Conservation (phyloP, 768 basidiomycete genomes). For the Cytidiella melzeri region DNA sequence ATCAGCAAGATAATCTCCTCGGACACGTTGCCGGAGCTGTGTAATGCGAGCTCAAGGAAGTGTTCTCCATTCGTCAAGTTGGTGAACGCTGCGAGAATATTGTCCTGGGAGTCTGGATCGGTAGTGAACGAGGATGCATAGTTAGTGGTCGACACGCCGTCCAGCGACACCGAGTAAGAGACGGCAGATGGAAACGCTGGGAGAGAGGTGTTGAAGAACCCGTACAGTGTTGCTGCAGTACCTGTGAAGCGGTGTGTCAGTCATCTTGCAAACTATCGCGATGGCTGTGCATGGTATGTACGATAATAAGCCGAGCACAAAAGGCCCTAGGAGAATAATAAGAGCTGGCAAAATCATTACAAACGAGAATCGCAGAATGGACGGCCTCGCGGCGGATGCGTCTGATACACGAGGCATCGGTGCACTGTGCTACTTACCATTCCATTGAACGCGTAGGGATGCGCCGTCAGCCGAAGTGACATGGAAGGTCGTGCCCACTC, state of each 20-base stretch:
- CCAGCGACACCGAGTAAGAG: slow-evolving; percentile 44
- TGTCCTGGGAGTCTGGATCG: slow-evolving; percentile 23
- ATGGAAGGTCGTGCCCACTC: slow-evolving; percentile 56
- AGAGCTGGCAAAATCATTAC: too few relatives aligned
- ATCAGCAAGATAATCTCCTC: slow-evolving; percentile 25
- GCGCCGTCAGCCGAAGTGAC: slow-evolving; percentile 57
- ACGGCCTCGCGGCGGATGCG: too few relatives aligned
- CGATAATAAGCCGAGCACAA: too few relatives aligned
- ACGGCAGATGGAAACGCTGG: slow-evolving; percentile 4
- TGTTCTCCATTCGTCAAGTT: slow-evolving; percentile 46
- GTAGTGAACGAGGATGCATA: slow-evolving; percentile 21
- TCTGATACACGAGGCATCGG: background rate
- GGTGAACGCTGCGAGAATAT: slow-evolving; percentile 43
- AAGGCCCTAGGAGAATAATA: too few relatives aligned
- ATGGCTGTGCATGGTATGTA: too few relatives aligned
- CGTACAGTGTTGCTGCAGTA: slow-evolving; percentile 55
- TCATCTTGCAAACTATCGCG: background rate
- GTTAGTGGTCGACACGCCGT: slow-evolving; percentile 34
- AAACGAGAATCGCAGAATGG: too few relatives aligned
- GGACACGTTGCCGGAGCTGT: slow-evolving; percentile 23
- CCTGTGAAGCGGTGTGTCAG: slow-evolving; percentile 37
- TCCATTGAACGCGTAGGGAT: slow-evolving; percentile 50
- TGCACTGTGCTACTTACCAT: slow-evolving; percentile 38
- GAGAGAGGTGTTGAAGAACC: slow-evolving; percentile 38
- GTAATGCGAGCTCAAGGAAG: slow-evolving; percentile 47